Conservation (phyloP, 495 filamentous ascomycete species). For the Choiromyces venosus region DNA sequence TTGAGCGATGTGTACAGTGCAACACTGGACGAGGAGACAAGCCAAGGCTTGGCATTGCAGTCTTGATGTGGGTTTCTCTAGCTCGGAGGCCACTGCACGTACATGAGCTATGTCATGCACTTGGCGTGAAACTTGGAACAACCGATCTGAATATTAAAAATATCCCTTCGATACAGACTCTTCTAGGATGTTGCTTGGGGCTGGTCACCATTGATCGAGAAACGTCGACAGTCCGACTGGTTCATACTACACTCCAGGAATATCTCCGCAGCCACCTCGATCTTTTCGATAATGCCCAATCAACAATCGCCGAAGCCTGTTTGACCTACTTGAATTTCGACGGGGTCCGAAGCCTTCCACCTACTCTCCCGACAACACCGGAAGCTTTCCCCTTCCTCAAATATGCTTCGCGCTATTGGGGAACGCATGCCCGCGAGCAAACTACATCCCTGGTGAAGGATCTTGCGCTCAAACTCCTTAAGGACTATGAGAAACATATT, state of each 20-base stretch:
- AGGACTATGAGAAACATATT: too few relatives aligned
- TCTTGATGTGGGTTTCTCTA: slow-evolving; percentile 7
- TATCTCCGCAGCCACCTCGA: too few relatives aligned
- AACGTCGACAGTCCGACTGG: neutral
- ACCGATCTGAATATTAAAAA: slow-evolving; percentile 4
- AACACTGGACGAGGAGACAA: too few relatives aligned
- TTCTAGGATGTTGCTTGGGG: neutral
- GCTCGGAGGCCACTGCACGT: slow-evolving; percentile 1
- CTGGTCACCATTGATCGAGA: neutral
- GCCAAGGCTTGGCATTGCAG: neutral
- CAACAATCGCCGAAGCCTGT: neutral
- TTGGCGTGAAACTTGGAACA: slow-evolving; percentile 3
- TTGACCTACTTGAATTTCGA: slow-evolving; percentile 3
- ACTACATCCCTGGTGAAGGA: too few relatives aligned
- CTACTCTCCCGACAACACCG: neutral
- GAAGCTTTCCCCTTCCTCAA: neutral
- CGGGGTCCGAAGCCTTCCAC: neutral
- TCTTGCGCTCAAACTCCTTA: too few relatives aligned
- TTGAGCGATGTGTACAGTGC: neutral
- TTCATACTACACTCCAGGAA: neutral
- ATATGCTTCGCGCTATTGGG: neutral
- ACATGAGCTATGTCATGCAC: slow-evolving; percentile 7
- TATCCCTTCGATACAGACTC: neutral
- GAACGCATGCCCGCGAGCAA: too few relatives aligned
- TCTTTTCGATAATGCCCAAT: neutral